phyloP scores from a whole-genome alignment of 768 basidiomycete genomes.

The Phanerochaete sordida region DNA sequence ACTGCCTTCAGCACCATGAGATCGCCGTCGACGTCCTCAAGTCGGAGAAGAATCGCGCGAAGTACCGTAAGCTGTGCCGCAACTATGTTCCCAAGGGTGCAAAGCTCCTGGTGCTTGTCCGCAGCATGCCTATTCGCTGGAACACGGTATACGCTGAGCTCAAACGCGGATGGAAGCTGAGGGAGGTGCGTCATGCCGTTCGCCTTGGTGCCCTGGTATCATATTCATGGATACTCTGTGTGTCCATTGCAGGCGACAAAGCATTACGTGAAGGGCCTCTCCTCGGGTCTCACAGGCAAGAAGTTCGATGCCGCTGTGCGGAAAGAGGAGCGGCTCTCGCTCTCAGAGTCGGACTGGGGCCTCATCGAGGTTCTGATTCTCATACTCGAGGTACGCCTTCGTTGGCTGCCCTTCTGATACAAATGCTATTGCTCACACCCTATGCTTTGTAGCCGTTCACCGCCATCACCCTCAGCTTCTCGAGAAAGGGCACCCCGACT shows the following conservation, averaged over 20 bases:
- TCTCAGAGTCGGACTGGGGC: not conserved
- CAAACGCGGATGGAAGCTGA: not conserved
- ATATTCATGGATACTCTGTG: too few species aligned
- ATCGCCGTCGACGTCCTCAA: not conserved
- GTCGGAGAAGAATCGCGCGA: not conserved
- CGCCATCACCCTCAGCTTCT: not conserved
- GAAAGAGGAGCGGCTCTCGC: not conserved
- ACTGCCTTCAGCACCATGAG: not conserved
- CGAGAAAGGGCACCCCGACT: not conserved
- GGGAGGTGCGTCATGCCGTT: not conserved
- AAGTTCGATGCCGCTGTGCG: not conserved
- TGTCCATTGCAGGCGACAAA: slow-evolving; percentile 5
- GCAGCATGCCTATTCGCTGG: slow-evolving; percentile 6
- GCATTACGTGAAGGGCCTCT: not conserved
- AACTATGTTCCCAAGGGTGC: not conserved
- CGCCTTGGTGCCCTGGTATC: not conserved
- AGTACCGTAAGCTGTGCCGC: not conserved
- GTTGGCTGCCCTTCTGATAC: too few species aligned
- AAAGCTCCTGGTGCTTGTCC: not conserved
- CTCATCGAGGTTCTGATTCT: too few species aligned
- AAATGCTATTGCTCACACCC: not conserved
- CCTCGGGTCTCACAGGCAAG: not conserved
- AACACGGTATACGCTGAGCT: slow-evolving; percentile 3
- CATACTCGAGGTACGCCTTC: too few species aligned
- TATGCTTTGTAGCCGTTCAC: not conserved